Evolutionary conservation across 2,329 filamentous ascomycete species (phyloP), one percentile per base, ranked within the genome.

Genomic region (Alternaria gaisen): DNA sequence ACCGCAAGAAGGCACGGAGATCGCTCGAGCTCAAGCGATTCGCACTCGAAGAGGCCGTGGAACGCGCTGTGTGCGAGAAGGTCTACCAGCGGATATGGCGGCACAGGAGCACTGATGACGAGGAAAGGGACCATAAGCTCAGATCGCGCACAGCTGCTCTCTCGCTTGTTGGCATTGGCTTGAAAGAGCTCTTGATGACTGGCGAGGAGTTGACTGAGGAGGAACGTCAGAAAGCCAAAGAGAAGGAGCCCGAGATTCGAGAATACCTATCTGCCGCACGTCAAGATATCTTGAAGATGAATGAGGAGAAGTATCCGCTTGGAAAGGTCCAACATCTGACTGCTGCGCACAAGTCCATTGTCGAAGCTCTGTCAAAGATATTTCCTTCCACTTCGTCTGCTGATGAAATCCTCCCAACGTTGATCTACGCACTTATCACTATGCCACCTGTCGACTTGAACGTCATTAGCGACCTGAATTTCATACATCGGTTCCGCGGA

Each of bases 371-470:
- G 18, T 89, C 87, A 16, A 85, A 86, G 55, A 80, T 90, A 20
- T 85, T 90, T 56, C 86, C 88, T 9, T 87, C 94, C 0, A 87
- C 87, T 0, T 97, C 95, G 1, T 98, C 95, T 1, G 95, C 95
- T 3, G 95, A 99, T 75, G 95, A 98, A 80, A 96, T 99, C 56
- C 89, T 99, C 77, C 95, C 95, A 0, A 97, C 97, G 78, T 85
- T 99, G 64, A 99, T 99, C 63, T 99, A 97, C 81, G 92, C 93
- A 0, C 86, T 99, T 61, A 96, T 99, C 75, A 97, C 93, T 3
- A 90, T 94, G 44, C 90, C 93, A 0, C 91, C 94, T 0, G 91
- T 95, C 77, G 87, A 90, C 34, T 89, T 98, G 48, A 92, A 94
- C 77, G 90, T 94, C 56, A 93, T 97, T 73, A 98, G 94, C 82